These are phyloP conservation scores for Talaromyces sp. DNA, from an alignment of 2,329 filamentous ascomycete species.

Conservation along the genomic window DNA sequence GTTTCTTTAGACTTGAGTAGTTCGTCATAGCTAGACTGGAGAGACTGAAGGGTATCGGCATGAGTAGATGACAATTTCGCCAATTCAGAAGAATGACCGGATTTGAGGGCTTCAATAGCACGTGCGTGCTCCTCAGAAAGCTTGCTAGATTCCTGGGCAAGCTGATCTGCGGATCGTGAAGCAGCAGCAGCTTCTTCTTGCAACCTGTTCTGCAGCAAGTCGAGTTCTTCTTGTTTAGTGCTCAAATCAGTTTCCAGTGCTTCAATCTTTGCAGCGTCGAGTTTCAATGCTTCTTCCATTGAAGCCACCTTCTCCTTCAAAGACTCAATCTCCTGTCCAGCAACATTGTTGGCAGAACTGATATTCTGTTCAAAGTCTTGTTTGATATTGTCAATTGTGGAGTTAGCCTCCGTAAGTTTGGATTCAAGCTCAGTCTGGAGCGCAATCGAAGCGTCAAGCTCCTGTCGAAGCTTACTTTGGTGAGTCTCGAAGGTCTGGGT, in stretches of 20 bases:
- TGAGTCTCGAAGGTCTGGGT: constrained; percentile 29
- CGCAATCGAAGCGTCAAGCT: constrained; percentile 30
- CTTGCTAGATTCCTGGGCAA: constrained; percentile 24
- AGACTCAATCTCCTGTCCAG: constrained; percentile 32
- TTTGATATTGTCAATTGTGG: constrained; percentile 29
- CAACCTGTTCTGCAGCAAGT: constrained; percentile 34
- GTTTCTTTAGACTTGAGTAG: constrained; percentile 25
- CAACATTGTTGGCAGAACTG: constrained; percentile 29
- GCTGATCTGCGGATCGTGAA: constrained; percentile 31
- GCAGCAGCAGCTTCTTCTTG: constrained; percentile 31
- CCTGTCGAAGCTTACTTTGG: constrained; percentile 30
- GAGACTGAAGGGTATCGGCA: constrained; percentile 25
- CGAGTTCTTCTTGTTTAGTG: constrained; percentile 33
- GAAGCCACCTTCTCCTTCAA: constrained; percentile 32
- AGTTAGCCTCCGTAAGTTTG: constrained; percentile 33
- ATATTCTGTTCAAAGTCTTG: constrained; percentile 27
- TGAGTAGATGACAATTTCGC: constrained; percentile 28
- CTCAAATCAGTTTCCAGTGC: constrained; percentile 32
- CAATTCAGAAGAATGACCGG: constrained; percentile 32
- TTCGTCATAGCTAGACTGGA: constrained; percentile 34
- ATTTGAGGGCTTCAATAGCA: constrained; percentile 31
- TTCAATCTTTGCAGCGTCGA: constrained; percentile 30
- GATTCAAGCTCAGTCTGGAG: constrained; percentile 28
- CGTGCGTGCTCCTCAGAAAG: constrained; percentile 31
- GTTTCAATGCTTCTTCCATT: constrained; percentile 29